Evolutionary conservation across 495 filamentous ascomycete species (phyloP).

Genomic region (Amniculicola lignicola): DNA sequence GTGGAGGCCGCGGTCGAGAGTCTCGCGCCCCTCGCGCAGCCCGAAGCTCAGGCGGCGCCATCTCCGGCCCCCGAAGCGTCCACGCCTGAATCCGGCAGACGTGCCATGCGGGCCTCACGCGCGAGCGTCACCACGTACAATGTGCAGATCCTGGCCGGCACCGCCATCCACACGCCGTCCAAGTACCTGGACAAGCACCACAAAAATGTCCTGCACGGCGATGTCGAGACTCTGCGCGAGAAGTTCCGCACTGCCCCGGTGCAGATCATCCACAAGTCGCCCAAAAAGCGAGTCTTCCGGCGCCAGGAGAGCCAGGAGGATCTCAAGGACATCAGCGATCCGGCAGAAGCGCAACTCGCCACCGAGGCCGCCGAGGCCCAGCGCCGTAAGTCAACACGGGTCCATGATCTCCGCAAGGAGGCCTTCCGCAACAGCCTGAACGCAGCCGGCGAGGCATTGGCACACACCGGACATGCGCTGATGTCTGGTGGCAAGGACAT

Average conservation of each 20-base stretch:
- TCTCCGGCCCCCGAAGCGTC: no score
- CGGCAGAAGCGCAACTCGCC: constrained; percentile 23
- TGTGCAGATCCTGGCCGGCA: constrained; percentile 37
- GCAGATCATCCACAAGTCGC: not conserved
- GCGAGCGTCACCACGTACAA: constrained; percentile 36
- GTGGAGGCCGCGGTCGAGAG: constrained; percentile 4
- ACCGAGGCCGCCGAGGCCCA: constrained; percentile 20
- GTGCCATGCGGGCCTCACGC: constrained; percentile 29
- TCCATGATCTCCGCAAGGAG: constrained; percentile 20
- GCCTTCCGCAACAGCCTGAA: constrained; percentile 15
- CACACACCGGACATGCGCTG: not conserved
- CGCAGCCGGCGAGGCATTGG: constrained; percentile 11
- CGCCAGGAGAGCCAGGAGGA: not conserved
- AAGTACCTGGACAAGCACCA: constrained; percentile 30
- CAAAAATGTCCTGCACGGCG: constrained; percentile 36
- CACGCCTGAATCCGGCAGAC: constrained; percentile 11
- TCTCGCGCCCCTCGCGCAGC: not conserved
- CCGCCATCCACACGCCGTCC: constrained; percentile 33
- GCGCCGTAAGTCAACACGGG: constrained; percentile 18
- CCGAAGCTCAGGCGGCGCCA: constrained; percentile 14
- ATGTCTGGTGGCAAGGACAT: not conserved
- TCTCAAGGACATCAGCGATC: constrained; percentile 10
- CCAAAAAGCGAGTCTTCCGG: not conserved
- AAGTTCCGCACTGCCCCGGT: no score
- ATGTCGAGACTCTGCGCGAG: not conserved